phyloP scores from a whole-genome alignment of 805 yeast species.

The Nadsonia fulvescens region DNA sequence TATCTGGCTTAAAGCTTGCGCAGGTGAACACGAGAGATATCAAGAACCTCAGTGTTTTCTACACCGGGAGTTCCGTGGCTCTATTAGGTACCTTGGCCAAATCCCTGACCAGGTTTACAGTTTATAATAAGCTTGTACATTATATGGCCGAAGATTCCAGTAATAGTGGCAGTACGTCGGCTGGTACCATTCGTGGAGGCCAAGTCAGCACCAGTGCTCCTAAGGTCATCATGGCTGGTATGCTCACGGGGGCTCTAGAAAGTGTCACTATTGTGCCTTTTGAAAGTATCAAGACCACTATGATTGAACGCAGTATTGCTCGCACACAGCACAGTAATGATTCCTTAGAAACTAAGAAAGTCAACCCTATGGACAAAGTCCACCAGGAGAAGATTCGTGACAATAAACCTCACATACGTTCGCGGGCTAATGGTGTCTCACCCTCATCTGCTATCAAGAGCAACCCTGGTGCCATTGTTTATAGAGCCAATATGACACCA shows the following conservation, averaged over 20 bases:
- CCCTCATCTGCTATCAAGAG: background rate
- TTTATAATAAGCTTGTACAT: too few species aligned
- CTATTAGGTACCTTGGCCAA: too few species aligned
- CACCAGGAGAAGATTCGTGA: too few species aligned
- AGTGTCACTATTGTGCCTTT: constrained; percentile 68
- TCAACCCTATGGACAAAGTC: constrained; percentile 1
- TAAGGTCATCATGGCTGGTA: constrained; percentile 65
- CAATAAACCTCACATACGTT: background rate
- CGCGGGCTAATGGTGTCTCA: background rate
- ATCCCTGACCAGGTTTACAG: too few species aligned
- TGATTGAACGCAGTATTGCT: constrained; percentile 11
- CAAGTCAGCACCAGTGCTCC: constrained; percentile 65
- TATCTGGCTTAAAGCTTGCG: too few species aligned
- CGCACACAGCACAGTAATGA: constrained; percentile 4
- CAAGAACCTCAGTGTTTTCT: too few species aligned
- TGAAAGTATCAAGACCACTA: constrained; percentile 30
- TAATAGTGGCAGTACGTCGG: too few species aligned
- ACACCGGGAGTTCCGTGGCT: too few species aligned
- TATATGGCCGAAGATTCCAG: too few species aligned
- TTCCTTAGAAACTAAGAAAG: constrained; percentile 4
- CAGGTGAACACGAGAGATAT: too few species aligned
- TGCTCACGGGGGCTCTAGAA: constrained; percentile 69
- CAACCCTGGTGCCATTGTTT: constrained; percentile 2
- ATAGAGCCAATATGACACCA: constrained; percentile 2
- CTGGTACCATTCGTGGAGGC: too few species aligned